Conservation (phyloP, 192 early-diverging fungal genomes). For the Backusella psychrophila region DNA sequence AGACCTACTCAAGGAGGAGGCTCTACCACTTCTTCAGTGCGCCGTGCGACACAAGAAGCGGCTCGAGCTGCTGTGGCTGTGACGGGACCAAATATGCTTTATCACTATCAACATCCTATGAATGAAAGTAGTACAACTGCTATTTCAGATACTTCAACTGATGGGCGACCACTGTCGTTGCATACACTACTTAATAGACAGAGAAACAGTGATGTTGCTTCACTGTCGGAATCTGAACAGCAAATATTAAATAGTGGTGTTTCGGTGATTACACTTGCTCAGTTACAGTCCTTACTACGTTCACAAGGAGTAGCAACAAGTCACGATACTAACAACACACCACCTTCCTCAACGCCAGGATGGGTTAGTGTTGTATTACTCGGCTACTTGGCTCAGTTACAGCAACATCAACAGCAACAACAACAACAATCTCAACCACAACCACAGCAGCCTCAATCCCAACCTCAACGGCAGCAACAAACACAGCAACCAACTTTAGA, state of each 20-base stretch:
- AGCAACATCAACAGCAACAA: not conserved
- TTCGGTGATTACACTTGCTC: not conserved
- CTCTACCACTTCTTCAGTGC: conserved; percentile 24
- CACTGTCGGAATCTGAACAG: not conserved
- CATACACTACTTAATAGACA: conserved; percentile 2
- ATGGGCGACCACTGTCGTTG: not conserved
- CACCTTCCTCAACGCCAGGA: not conserved
- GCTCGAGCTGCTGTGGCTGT: conserved; percentile 23
- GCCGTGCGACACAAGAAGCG: conserved; percentile 22
- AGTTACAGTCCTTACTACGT: conserved; percentile 1
- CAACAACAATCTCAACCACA: not conserved
- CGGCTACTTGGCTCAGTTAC: not conserved
- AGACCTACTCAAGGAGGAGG: not conserved
- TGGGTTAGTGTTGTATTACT: conserved; percentile 9
- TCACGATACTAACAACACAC: conserved; percentile 4
- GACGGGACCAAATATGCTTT: conserved; percentile 16
- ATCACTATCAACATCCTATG: not conserved
- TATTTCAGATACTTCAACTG: not conserved
- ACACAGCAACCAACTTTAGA: not conserved
- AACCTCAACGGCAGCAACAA: conserved; percentile 12
- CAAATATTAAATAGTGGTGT: conserved; percentile 2
- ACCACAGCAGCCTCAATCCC: not conserved
- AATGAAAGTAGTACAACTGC: conserved; percentile 1
- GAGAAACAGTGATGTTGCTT: not conserved
- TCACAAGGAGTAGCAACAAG: conserved; percentile 7